A percentile compares a stretch with the other conserved stretches of the same genome.
Evolutionary conservation across 2,329 filamentous ascomycete genomes (phyloP).

Genomic region (Trichoderma breve): DNA sequence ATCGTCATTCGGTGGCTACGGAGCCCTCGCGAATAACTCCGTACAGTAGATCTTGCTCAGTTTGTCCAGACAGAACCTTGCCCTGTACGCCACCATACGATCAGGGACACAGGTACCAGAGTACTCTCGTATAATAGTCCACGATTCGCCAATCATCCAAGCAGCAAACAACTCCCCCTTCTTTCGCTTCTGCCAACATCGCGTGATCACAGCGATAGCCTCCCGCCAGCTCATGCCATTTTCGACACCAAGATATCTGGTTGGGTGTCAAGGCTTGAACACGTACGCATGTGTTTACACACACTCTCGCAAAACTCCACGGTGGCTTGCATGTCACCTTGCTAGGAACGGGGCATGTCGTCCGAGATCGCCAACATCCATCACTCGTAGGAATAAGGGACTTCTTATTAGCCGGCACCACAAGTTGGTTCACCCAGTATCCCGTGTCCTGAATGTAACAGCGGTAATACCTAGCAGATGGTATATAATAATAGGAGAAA

Average conservation of each 20-base stretch:
- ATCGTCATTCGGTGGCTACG: neutral
- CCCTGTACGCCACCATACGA: neutral
- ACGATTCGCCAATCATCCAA: neutral
- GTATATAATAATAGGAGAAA: neutral
- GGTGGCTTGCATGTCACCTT: slow-evolving; percentile 4
- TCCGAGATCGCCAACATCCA: neutral
- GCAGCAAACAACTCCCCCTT: neutral
- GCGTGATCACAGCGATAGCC: neutral
- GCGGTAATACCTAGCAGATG: neutral
- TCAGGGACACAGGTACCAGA: neutral
- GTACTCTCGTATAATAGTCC: neutral
- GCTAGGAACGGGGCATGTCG: neutral
- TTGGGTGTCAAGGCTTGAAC: neutral
- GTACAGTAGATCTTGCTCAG: neutral
- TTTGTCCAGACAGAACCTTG: neutral
- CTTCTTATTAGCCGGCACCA: neutral
- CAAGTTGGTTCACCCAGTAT: neutral
- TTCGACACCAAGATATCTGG: neutral
- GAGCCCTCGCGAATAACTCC: neutral
- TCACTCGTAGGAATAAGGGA: neutral
- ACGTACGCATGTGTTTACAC: neutral
- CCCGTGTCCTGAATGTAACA: neutral
- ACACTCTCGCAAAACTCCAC: neutral
- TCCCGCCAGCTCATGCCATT: slow-evolving; percentile 7
- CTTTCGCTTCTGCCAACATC: slow-evolving; percentile 5